A percentile compares a stretch with the other conserved stretches of the same genome.
These are phyloP conservation scores for Phytophthora sp. DNA, from an alignment of 352 stramenopile genomes.

Conservation along the genomic window DNA sequence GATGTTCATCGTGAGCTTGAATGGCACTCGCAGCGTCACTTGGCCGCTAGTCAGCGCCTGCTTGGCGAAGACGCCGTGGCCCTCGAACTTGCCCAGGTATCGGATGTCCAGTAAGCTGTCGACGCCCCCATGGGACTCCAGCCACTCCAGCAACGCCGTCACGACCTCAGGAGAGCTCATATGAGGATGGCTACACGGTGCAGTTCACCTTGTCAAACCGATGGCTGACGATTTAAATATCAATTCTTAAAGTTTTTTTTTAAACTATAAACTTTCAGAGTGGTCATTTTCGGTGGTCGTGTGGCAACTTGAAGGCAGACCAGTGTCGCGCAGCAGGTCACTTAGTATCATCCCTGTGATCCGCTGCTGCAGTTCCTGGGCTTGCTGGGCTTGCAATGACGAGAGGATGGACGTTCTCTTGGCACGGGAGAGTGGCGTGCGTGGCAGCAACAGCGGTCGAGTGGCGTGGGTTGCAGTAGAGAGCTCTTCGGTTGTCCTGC, in stretches of 20 bases:
- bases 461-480: not conserved
- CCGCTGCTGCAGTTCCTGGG: slow-evolving; percentile 40
- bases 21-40: slow-evolving; percentile 57
- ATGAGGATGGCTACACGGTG: slow-evolving; percentile 18
- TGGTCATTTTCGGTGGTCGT: slow-evolving; percentile 20
- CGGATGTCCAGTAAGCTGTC: slow-evolving; percentile 47
- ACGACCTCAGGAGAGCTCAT: slow-evolving; percentile 43
- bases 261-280: slow-evolving; percentile 23
- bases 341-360: slow-evolving; percentile 42
- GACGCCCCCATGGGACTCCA: slow-evolving; percentile 36
- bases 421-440: slow-evolving; percentile 37
- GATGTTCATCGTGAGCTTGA: slow-evolving; percentile 57
- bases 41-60: slow-evolving; percentile 41
- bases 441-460: slow-evolving; percentile 11
- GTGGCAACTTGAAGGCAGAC: slow-evolving; percentile 15
- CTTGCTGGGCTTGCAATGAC: slow-evolving; percentile 33
- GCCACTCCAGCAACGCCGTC: slow-evolving; percentile 44
- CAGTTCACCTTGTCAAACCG: too few species aligned
- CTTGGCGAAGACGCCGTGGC: slow-evolving; percentile 57
- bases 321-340: slow-evolving; percentile 34
- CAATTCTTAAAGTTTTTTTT: slow-evolving; percentile 9
- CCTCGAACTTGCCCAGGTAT: slow-evolving; percentile 49
- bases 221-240: slow-evolving; percentile 22
- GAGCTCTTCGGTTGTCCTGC: slow-evolving; percentile 15
- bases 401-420: slow-evolving; percentile 38